Base-by-base conservation (phyloP, 2,329 filamentous ascomycete species). In the Escovopsis weberi region DNA sequence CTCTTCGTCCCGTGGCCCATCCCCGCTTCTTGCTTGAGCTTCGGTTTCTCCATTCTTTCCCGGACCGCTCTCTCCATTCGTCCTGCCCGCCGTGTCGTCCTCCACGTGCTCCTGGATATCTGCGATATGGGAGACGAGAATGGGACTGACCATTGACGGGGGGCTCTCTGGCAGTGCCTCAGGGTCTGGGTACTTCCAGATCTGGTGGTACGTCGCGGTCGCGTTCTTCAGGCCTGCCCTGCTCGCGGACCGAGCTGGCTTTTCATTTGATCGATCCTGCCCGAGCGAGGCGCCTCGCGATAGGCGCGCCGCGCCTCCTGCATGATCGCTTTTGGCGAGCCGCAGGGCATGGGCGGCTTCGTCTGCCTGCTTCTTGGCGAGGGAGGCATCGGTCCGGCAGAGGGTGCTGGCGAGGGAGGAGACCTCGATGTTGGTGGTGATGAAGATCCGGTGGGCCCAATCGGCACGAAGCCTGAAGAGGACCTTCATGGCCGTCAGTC, bases 401-500 rank as follows among this genome's bases (percentile, higher is more conserved):
- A 94, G 65, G 6, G 80, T 72, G 12, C 77, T 72, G 26, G 87
- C 85, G 23, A 94, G 66, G 42, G 76, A 77, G 49, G 81, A 76
- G 26, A 78, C 82, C 56, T 94, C 85, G 2, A 81, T 76, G 28
- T 76, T 73, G 32, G 74, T 63, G 7, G 78, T 78, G 42, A 94
- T 66, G 45, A 82, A 85, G 4, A 95, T 72, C 37, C 80, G 74
- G 50, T 88, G 77, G 9, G 82, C 77, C 57, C 82, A 85, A 59
- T 94, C 86, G 19, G 86, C 85, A 45, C 88, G 76, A 28, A 95
- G 65, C 37, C 88, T 78, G 56, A 93, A 89, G 2, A 95, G 66
- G 37, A 89, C 63, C 53, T 85, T 86, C 68, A 88, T 75, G 2
- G 81, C 79, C 11, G 78, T 80, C 26, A 91, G 64, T 6, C 84